phyloP scores from a whole-genome alignment of 768 basidiomycete species.

The Suillus occidentalis region DNA sequence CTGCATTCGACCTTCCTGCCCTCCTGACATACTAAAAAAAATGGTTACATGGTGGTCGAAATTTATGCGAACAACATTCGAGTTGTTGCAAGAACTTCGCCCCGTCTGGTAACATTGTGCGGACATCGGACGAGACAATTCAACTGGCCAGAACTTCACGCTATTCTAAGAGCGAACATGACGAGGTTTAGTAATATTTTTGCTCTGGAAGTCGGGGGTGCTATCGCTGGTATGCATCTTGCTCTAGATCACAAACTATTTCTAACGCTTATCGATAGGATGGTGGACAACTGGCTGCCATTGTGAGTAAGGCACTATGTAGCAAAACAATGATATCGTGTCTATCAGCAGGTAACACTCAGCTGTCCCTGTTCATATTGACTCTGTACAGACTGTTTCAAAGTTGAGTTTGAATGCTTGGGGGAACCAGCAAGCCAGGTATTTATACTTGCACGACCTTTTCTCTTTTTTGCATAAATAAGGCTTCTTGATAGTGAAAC shows the following conservation, averaged over 20 bases:
- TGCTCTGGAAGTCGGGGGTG: conserved; percentile 15
- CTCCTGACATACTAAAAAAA: conserved; percentile 22
- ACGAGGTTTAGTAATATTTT: conserved; percentile 13
- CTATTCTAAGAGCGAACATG: conserved; percentile 15
- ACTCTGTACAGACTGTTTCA: background rate
- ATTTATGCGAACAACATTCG: conserved; percentile 18
- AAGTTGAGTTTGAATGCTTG: background rate
- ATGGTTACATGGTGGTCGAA: conserved; percentile 22
- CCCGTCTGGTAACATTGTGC: conserved; percentile 12
- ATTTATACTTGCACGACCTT: background rate
- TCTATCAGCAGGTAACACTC: background rate
- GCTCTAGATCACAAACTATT: background rate
- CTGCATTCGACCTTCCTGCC: conserved; percentile 24
- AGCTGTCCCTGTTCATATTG: background rate
- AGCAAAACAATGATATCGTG: too few relatives aligned
- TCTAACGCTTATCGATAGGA: conserved; percentile 1
- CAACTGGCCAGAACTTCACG: background rate
- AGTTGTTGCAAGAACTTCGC: conserved; percentile 17
- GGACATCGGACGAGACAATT: conserved; percentile 3
- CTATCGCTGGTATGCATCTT: conserved; percentile 11
- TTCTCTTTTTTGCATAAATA: background rate
- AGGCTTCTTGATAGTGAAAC: background rate
- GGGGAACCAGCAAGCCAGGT: background rate
- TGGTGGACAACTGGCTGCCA: conserved; percentile 4
- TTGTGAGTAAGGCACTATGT: too few relatives aligned